Base-by-base conservation (phyloP, 805 yeast species). In the Wickerhamiella sorbophila region DNA sequence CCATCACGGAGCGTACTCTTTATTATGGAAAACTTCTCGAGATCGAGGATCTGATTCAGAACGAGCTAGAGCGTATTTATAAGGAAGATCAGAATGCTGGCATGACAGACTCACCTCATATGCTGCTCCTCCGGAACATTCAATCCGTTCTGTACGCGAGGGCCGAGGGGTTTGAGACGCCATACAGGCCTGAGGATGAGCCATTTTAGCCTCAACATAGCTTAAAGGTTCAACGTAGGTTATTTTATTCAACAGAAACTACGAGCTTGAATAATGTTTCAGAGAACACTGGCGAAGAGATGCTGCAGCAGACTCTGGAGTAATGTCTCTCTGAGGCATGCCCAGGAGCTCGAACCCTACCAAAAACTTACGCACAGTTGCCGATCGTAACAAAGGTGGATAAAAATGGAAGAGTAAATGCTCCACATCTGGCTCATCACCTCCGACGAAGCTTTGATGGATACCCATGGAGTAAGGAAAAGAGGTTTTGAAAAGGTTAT, bases 1-100 rank as follows among this genome's bases (percentile, higher is more conserved):
- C 77, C 38, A 73, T 77, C 12, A 63, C 84, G 39, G 68, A 91
- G 58, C 74, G 97, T 48, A 81, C 83, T 58, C 85, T 88, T 54
- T 91, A 91, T 59, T 88, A 83, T 62, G 77, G 80, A 54, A 91
- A 88, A 61, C 65, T 91, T 41, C 71, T 95, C 48, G 94, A 83
- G 45, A 82, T 91, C 43, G 98, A 91, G 60, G 74, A 84, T 21
- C 62, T 87, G 37, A 72, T 79, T 20, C 85, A 80, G 53, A 71
- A 77, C 19, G 67, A 76, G 9, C 70, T 67, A 40, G 79, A 75
- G 40, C 60, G 69, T 36, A 57, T 72, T 38, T 63, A 70, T 22
- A 66, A 61, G 38, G 62, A 58, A 8, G 61, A 65, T 33, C 59
- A 58, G 21, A 51, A 49, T 20, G 56, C 54, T 38, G 44, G 43